A percentile compares a stretch with the other conserved stretches of the same genome.
Evolutionary conservation across 495 filamentous ascomycete species (phyloP).

Genomic region (Penicillium bialowiezense): DNA sequence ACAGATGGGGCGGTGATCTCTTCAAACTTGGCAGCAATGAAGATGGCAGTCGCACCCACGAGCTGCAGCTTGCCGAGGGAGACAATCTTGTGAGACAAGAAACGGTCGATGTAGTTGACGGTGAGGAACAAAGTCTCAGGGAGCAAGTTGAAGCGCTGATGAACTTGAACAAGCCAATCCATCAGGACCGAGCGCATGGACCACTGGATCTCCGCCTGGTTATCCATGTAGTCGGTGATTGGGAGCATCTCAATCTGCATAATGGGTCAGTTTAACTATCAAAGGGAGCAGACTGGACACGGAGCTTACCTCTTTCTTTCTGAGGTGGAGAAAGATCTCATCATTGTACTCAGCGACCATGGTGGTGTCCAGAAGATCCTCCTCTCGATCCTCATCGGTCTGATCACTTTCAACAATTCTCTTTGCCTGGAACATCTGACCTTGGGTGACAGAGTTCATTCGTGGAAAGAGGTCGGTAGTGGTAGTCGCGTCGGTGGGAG

Average conservation of each 20-base stretch:
- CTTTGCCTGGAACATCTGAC: conserved; percentile 69
- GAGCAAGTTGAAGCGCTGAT: conserved; percentile 82
- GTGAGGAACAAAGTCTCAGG: conserved; percentile 93
- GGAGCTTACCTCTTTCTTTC: conserved; percentile 74
- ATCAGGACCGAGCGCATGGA: conserved; percentile 97
- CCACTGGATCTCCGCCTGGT: conserved; percentile 97
- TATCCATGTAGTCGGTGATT: conserved; percentile 91
- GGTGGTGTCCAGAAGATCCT: conserved; percentile 89
- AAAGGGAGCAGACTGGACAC: too few relatives aligned
- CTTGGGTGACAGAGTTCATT: conserved; percentile 18
- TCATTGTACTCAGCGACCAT: conserved; percentile 97
- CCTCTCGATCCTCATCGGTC: conserved; percentile 66
- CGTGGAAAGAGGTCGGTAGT: conserved; percentile 73
- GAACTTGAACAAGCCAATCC: conserved; percentile 97
- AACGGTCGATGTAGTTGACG: conserved; percentile 95
- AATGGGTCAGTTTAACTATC: conserved; percentile 15
- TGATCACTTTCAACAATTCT: conserved; percentile 59
- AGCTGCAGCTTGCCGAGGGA: conserved; percentile 93
- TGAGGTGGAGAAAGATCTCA: conserved; percentile 93
- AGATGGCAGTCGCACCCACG: conserved; percentile 92
- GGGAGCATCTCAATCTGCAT: conserved; percentile 74
- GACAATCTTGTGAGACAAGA: conserved; percentile 90
- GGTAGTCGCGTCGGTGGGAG: conserved; percentile 71
- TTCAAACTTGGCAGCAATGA: conserved; percentile 96
- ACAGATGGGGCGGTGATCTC: conserved; percentile 96